Base-by-base conservation (phyloP, 2,329 filamentous ascomycete species). In the Fusarium mexicanum region DNA sequence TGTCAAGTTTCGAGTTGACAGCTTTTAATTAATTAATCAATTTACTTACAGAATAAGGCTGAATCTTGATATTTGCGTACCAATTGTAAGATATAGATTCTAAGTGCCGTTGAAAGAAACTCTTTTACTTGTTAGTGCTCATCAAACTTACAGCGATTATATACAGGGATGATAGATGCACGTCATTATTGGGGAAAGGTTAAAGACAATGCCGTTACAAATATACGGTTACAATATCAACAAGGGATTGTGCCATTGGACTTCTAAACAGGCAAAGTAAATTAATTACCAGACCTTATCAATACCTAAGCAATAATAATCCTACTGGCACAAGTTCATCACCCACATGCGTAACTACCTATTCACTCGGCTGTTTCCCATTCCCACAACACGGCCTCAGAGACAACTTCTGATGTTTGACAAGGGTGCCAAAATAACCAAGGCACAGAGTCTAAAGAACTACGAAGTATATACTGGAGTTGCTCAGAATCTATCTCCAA, bases 1-100 rank as follows among this genome's bases (percentile, higher is more conserved):
- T 53, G 67, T 70, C 66, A 69, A 50, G 67, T 69, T 69, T 69
- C 67, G 67, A 38, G 38, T 69, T 64, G 16, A 66, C 8, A 53
- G 35, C 16, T 24, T 41, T 60, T 29, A n/a, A 41, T 65, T 26
- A 29, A 54, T 46, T 16, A 1, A 47, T 55, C 5, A n/a, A 53
- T 26, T 37, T 26, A 48, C 29, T 26, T 60, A 31, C 24, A 11
- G n/a, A 18, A 69, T 58, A 69, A 64, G 67, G 67, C 67, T 69
- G 67, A 69, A 35, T 33, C 48, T 43, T 20, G 13, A 18, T 26
- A 50, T 37, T 17, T 22, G n/a, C 31, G 48, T 51, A 24, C 31
- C 18, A 37, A 20, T 12, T 20, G 17, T 16, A 8, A 26, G 31
- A 53, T 16, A 11, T 6, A 5, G 9, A 6, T 4, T 13, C 7